Percentiles rank a stretch among this genome's conserved stretches.
phyloP scores from a whole-genome alignment of 78 protist species.

The Abeoforma whisleri region DNA sequence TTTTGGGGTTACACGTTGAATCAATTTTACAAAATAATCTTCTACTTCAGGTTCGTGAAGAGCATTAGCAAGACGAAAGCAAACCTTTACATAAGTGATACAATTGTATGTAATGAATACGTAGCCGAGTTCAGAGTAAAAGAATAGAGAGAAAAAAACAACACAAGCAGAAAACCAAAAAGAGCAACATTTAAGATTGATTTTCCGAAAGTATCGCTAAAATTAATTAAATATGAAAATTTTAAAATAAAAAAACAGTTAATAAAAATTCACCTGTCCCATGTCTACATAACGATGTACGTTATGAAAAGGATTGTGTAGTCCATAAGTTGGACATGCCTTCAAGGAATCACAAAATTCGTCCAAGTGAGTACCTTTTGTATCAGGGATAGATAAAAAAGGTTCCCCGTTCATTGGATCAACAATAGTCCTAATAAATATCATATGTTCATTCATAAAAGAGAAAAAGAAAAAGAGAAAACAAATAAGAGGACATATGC shows the following conservation, averaged over 20 bases:
- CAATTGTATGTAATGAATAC: neutral
- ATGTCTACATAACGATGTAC: neutral
- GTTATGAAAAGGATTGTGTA: neutral
- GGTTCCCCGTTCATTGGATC: slow-evolving; percentile 17
- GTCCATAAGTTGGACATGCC: neutral
- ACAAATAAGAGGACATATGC: no score
- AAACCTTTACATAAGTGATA: no score
- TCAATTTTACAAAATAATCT: slow-evolving; percentile 29
- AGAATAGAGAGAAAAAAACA: neutral
- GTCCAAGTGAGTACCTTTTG: no score
- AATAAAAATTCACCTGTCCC: neutral
- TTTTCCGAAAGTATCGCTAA: neutral
- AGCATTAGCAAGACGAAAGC: slow-evolving; percentile 1
- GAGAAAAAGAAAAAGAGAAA: no score
- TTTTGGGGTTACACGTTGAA: slow-evolving; percentile 38
- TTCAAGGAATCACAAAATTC: neutral
- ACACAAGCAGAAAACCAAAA: neutral
- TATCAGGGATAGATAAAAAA: no score
- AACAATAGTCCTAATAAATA: slow-evolving; percentile 12
- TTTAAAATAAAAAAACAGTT: neutral
- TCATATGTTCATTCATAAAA: no score
- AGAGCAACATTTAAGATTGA: neutral
- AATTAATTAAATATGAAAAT: neutral
- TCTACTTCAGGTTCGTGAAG: slow-evolving; percentile 36
- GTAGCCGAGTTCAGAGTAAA: neutral